Evolutionary conservation across 306 rosid species (phyloP).

Genomic region (Quercus parvula): DNA sequence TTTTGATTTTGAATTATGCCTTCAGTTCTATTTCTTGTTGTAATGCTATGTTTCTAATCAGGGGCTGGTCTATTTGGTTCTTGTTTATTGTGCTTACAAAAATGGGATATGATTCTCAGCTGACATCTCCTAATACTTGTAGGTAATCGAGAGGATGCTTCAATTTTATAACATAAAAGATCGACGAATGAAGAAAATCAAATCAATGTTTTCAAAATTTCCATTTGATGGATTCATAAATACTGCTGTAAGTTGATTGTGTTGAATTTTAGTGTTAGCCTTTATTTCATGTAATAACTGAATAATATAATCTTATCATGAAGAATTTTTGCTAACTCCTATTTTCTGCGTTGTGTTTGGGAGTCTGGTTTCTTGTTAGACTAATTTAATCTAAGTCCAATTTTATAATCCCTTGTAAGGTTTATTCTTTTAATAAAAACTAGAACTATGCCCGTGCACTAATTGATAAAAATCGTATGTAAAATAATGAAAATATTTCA

Average conservation of each 20-base stretch:
- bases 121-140: slow-evolving; percentile 26
- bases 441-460: not conserved
- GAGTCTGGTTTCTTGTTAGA: not conserved
- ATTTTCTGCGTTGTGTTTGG: not conserved
- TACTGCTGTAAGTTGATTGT: slow-evolving; percentile 71
- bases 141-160: slow-evolving; percentile 81
- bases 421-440: not conserved
- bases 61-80: not conserved
- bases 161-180: slow-evolving; percentile 35
- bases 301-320: not conserved
- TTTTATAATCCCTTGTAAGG: not conserved
- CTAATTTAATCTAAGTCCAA: not conserved
- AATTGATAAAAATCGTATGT: no score
- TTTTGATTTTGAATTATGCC: not conserved
- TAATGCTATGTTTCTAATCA: not conserved
- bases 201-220: slow-evolving; percentile 35
- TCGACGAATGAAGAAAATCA: slow-evolving; percentile 23
- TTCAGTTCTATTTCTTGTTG: not conserved
- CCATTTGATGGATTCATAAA: slow-evolving; percentile 76
- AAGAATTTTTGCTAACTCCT: not conserved
- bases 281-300: not conserved
- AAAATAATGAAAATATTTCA: no score
- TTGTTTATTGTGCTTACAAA: slow-evolving; percentile 9
- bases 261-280: not conserved
- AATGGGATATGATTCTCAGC: slow-evolving; percentile 7